These are phyloP conservation scores for Tolypocladium sp. DNA, from an alignment of 2,329 filamentous ascomycete species.

Conservation along the genomic window DNA sequence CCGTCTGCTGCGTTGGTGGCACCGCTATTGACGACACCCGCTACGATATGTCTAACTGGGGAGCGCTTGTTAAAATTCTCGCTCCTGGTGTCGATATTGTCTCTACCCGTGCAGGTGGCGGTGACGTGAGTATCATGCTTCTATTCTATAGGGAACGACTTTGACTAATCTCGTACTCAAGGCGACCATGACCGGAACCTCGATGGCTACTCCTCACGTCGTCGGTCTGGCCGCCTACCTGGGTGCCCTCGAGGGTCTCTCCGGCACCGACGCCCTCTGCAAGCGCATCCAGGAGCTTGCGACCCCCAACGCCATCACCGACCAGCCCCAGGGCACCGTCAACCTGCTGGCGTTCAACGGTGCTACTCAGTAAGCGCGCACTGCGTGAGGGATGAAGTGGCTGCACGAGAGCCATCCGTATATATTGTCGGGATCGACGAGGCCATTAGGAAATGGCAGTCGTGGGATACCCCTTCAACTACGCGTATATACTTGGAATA, in stretches of 20 bases:
- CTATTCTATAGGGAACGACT: background rate
- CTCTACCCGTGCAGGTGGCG: conserved; percentile 32
- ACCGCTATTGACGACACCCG: conserved; percentile 23
- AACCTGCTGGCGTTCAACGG: conserved; percentile 48
- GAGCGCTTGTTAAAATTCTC: conserved; percentile 33
- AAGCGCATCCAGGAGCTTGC: conserved; percentile 32
- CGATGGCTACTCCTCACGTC: conserved; percentile 36
- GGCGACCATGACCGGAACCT: conserved; percentile 33
- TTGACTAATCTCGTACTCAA: background rate
- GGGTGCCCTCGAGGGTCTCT: conserved; percentile 6
- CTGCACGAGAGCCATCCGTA: background rate
- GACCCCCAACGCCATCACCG: conserved; percentile 27
- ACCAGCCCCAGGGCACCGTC: conserved; percentile 28
- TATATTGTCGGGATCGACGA: background rate
- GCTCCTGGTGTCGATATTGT: conserved; percentile 33
- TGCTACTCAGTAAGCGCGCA: background rate
- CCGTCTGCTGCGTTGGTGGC: conserved; percentile 38
- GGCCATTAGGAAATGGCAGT: background rate
- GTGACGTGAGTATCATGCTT: conserved; percentile 10
- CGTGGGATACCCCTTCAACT: background rate
- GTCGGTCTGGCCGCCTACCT: conserved; percentile 25
- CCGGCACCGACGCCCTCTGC: conserved; percentile 34
- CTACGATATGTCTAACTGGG: conserved; percentile 38
- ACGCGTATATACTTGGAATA: background rate
- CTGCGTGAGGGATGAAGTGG: background rate